Percentiles rank a stretch among this genome's conserved stretches.
These are phyloP conservation scores for Suillus variegatus DNA, from an alignment of 768 basidiomycete species.

Conservation along the genomic window DNA sequence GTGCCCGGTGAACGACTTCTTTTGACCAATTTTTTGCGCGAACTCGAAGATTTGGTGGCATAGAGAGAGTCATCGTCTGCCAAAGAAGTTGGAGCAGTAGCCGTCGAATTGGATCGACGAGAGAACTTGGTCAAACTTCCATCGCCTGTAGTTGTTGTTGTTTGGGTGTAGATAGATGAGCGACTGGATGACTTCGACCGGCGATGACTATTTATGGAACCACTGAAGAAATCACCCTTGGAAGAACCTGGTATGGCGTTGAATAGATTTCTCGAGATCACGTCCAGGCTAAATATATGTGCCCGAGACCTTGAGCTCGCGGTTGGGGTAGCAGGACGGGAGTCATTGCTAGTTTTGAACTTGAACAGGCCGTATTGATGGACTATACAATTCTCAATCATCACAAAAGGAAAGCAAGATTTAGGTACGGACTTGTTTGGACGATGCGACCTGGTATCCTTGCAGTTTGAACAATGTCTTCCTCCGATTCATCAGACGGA, in stretches of 20 bases:
- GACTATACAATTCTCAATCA: constrained; percentile 43
- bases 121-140: constrained; percentile 74
- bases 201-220: constrained; percentile 66
- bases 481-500: constrained; percentile 70
- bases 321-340: constrained; percentile 86
- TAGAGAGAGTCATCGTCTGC: constrained; percentile 64
- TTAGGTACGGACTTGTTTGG: constrained; percentile 69
- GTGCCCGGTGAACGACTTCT: constrained; percentile 45
- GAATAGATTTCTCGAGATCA: constrained; percentile 88
- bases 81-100: constrained; percentile 62
- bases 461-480: constrained; percentile 80
- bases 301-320: constrained; percentile 69
- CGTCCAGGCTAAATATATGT: constrained; percentile 88
- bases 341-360: constrained; percentile 75
- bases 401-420: background rate
- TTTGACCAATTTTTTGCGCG: constrained; percentile 49
- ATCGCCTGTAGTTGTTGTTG: constrained; percentile 60
- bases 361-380: constrained; percentile 90
- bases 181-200: constrained; percentile 75
- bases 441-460: constrained; percentile 75
- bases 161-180: constrained; percentile 71
- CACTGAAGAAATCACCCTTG: constrained; percentile 76
- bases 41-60: constrained; percentile 43
- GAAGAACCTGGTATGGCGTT: constrained; percentile 64
- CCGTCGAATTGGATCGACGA: constrained; percentile 66